These are phyloP conservation scores for Eucalyptus virginea DNA, from an alignment of 345 rosid species.

Conservation along the genomic window DNA sequence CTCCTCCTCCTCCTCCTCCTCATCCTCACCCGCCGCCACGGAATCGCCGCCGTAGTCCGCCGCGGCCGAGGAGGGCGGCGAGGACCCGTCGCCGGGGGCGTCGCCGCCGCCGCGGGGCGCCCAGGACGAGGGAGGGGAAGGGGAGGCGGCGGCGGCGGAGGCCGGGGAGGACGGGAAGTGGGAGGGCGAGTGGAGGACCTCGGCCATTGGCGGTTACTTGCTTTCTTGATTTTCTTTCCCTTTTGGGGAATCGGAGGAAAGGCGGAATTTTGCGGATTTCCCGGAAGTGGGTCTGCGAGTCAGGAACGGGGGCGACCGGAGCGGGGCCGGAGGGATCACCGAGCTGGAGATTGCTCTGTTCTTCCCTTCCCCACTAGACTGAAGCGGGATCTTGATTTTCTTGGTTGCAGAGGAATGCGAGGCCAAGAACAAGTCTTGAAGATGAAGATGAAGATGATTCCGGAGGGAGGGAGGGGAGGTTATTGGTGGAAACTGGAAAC, in stretches of 20 bases:
- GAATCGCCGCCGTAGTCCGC: slow-evolving; percentile 13
- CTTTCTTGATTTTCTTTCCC: background rate
- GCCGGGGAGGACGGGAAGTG: slow-evolving; percentile 22
- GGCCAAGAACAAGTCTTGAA: background rate
- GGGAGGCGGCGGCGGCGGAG: slow-evolving; percentile 8
- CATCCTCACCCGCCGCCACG: background rate
- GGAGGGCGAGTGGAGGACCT: slow-evolving; percentile 67
- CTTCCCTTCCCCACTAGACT: background rate
- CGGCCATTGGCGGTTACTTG: slow-evolving; percentile 31
- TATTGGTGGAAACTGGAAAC: background rate
- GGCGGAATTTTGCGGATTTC: background rate
- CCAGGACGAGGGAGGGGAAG: slow-evolving; percentile 11
- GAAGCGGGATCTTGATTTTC: background rate
- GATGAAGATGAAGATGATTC: background rate
- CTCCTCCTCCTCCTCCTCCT: slow-evolving; percentile 2
- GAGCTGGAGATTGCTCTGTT: background rate
- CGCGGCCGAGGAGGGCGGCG: background rate
- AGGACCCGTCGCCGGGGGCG: background rate
- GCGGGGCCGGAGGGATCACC: background rate
- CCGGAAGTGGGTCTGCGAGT: background rate
- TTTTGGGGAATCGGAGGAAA: background rate
- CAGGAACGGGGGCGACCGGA: background rate
- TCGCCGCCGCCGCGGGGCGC: slow-evolving; percentile 1
- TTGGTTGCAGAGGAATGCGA: background rate
- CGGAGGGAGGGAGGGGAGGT: background rate